Percentiles rank a stretch among this genome's conserved stretches.
These are phyloP conservation scores for Apophysomyces variabilis DNA, from an alignment of 371 early-diverging fungal species.

Conservation along the genomic window DNA sequence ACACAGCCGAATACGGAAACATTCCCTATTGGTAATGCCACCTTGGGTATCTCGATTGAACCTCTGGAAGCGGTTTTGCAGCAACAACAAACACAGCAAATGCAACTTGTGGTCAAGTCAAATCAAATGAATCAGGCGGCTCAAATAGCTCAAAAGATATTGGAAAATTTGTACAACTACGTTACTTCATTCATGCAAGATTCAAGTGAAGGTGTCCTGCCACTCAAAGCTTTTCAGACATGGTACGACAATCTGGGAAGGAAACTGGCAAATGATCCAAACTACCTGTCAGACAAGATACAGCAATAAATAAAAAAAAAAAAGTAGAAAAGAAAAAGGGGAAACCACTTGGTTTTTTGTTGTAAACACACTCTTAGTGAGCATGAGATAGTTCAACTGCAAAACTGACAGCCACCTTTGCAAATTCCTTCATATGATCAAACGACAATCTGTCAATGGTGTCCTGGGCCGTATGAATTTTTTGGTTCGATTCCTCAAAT, in stretches of 20 bases:
- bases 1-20: slow-evolving; percentile 15
- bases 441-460: slow-evolving; percentile 75
- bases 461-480: slow-evolving; percentile 81
- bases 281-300: slow-evolving; percentile 39
- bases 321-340: no score
- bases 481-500: slow-evolving; percentile 68
- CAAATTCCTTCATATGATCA: slow-evolving; percentile 85
- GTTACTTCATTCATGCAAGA: slow-evolving; percentile 76
- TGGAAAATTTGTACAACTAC: slow-evolving; percentile 79
- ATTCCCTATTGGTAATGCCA: slow-evolving; percentile 55
- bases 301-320: slow-evolving; percentile 14
- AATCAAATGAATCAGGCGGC: slow-evolving; percentile 43
- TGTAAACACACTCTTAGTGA: neutral
- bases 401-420: slow-evolving; percentile 82
- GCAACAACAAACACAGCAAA: slow-evolving; percentile 32
- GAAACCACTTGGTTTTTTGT: no score
- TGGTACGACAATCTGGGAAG: slow-evolving; percentile 77
- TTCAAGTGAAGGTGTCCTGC: slow-evolving; percentile 56
- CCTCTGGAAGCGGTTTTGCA: slow-evolving; percentile 72
- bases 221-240: slow-evolving; percentile 82
- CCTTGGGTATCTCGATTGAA: slow-evolving; percentile 91
- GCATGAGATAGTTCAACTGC: slow-evolving; percentile 78
- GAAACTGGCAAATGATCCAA: slow-evolving; percentile 65
- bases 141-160: slow-evolving; percentile 44
- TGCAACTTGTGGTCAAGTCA: slow-evolving; percentile 21